Conservation (phyloP, 768 basidiomycete genomes). For the Rhizopogon sp. region DNA sequence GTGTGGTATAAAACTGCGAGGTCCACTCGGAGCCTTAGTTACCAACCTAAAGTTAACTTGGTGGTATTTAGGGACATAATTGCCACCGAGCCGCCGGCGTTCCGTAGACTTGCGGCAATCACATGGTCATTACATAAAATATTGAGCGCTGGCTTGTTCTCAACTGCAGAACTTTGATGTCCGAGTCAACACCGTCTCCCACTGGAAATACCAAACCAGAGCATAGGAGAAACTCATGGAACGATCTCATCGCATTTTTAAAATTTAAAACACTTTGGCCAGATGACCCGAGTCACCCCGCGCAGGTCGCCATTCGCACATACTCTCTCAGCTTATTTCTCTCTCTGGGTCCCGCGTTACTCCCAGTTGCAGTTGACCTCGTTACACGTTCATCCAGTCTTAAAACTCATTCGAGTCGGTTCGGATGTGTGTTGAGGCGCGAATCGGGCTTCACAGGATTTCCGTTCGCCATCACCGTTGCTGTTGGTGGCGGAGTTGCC, state of each 20-base stretch:
- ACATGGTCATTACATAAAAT: too few species aligned
- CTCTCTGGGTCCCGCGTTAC: slow-evolving; percentile 58
- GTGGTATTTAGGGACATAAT: too few species aligned
- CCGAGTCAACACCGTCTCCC: not conserved
- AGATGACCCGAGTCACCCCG: slow-evolving; percentile 43
- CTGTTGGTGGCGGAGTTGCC: slow-evolving; percentile 59
- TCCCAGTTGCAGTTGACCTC: slow-evolving; percentile 45
- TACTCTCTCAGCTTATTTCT: slow-evolving; percentile 63
- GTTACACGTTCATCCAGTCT: slow-evolving; percentile 20
- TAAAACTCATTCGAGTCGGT: slow-evolving; percentile 3
- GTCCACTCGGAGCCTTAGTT: too few species aligned
- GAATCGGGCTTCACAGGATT: slow-evolving; percentile 63
- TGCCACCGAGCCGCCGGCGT: too few species aligned
- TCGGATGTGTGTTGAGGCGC: slow-evolving; percentile 39
- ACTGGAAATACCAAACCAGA: not conserved
- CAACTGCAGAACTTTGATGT: not conserved
- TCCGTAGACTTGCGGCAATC: too few species aligned
- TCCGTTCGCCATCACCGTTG: slow-evolving; percentile 59
- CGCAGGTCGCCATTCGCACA: slow-evolving; percentile 58
- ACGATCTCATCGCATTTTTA: slow-evolving; percentile 9
- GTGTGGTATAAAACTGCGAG: too few species aligned
- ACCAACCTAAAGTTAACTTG: too few species aligned
- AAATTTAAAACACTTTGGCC: slow-evolving; percentile 7
- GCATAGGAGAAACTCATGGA: not conserved
- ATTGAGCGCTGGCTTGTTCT: not conserved